phyloP scores from a whole-genome alignment of 305 asterid species.

The Lippia alba region DNA sequence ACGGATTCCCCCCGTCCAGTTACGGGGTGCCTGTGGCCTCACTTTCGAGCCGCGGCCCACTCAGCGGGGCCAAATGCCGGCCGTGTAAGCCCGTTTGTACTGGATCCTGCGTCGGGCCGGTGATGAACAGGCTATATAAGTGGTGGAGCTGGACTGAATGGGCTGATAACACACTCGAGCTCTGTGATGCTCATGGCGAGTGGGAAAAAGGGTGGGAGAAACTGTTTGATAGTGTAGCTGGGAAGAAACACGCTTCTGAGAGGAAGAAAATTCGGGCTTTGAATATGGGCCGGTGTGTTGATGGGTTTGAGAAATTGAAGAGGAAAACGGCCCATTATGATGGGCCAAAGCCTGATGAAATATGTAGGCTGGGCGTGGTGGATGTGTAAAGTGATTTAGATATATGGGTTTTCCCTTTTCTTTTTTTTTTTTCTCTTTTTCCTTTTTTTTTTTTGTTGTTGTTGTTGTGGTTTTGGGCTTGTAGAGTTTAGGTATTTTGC shows the following conservation, averaged over 20 bases:
- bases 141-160: slow-evolving; percentile 95
- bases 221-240: slow-evolving; percentile 58
- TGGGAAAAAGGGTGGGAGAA: slow-evolving; percentile 85
- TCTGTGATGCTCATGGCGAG: slow-evolving; percentile 74
- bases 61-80: slow-evolving; percentile 88
- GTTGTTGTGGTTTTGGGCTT: not conserved
- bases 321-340: slow-evolving; percentile 61
- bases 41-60: slow-evolving; percentile 74
- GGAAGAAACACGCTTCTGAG: slow-evolving; percentile 50
- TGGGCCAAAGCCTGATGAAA: slow-evolving; percentile 60
- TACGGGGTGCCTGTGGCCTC: slow-evolving; percentile 84
- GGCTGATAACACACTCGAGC: slow-evolving; percentile 58
- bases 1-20: slow-evolving; percentile 61
- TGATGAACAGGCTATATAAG: slow-evolving; percentile 54
- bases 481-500: not conserved
- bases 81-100: slow-evolving; percentile 72
- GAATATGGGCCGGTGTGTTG: slow-evolving; percentile 57
- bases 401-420: not conserved
- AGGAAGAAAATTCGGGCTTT: slow-evolving; percentile 56
- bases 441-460: not conserved
- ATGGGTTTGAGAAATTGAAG: slow-evolving; percentile 58
- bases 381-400: slow-evolving; percentile 19
- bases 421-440: not conserved
- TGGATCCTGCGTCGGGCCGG: slow-evolving; percentile 63
- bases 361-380: slow-evolving; percentile 63